Percentiles rank a stretch among this genome's conserved stretches.
Conservation (phyloP, 2,329 filamentous ascomycete species). For the Aureobasidium sp. region DNA sequence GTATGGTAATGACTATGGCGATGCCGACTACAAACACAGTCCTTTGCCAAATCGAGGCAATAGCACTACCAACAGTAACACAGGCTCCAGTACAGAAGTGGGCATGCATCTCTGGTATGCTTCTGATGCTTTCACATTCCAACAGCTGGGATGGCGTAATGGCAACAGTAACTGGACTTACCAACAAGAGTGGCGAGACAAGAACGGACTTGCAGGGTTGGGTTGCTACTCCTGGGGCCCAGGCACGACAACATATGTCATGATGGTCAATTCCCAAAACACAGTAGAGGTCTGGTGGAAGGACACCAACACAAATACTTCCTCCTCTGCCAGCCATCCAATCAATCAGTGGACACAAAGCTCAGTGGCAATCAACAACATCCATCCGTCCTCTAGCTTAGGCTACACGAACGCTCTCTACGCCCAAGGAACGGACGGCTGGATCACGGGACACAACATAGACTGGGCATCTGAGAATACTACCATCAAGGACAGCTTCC, state of each 20-base stretch:
- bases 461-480: slow-evolving; percentile 32
- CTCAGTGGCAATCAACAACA: slow-evolving; percentile 26
- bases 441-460: slow-evolving; percentile 33
- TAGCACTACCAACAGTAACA: slow-evolving; percentile 19
- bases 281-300: slow-evolving; percentile 37
- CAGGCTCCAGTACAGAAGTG: slow-evolving; percentile 21
- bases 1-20: slow-evolving; percentile 30
- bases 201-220: slow-evolving; percentile 36
- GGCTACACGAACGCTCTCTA: slow-evolving; percentile 37
- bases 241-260: slow-evolving; percentile 32
- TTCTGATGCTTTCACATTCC: slow-evolving; percentile 30
- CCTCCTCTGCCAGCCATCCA: slow-evolving; percentile 26
- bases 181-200: slow-evolving; percentile 29
- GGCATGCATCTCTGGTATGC: slow-evolving; percentile 40
- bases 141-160: slow-evolving; percentile 34
- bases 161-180: slow-evolving; percentile 29
- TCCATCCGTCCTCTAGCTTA: slow-evolving; percentile 32
- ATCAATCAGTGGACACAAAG: slow-evolving; percentile 32
- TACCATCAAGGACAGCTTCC: slow-evolving; percentile 25
- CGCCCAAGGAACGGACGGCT: slow-evolving; percentile 24
- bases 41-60: slow-evolving; percentile 20
- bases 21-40: slow-evolving; percentile 31
- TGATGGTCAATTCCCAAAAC: slow-evolving; percentile 34
- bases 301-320: slow-evolving; percentile 30
- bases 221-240: slow-evolving; percentile 37